Base-by-base conservation (phyloP, 768 basidiomycete genomes). In the Brasilioporus rufonigricans region DNA sequence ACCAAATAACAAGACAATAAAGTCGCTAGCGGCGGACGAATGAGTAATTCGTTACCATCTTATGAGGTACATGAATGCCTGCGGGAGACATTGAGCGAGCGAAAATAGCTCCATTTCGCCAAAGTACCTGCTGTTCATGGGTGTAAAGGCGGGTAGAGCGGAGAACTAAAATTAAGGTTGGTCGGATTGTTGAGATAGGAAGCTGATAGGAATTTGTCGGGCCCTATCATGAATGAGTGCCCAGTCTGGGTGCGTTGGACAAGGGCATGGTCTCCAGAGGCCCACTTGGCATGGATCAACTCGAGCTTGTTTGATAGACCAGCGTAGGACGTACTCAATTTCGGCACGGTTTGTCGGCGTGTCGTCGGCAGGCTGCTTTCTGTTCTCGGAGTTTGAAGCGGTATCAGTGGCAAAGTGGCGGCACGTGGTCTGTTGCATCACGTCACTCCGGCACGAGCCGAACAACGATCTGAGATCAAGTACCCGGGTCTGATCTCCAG, bases 41-140 rank as follows among this genome's bases (percentile, higher is more conserved):
- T 69, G 55, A 59, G 60, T 71, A 64, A 70, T 62, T 56, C 35
- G 69, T 67, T 60, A n/a, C 61, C 50, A 55, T 40, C 50, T 57
- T 44, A 35, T 48, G 60, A 62, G 55, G 57, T 60, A 58, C 60
- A 66, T 64, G 62, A 59, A 61, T 61, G 61, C 44, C 54, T 63
- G 40, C 33, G 48, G 45, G 52, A 44, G 18, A 10, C 31, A 39
- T 47, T 26, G 58, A 51, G 48, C 23, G 36, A 50, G 49, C 51
- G 51, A 56, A 63, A 52, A 61, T 57, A 13, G 29, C 13, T 64
- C 62, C 65, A 63, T 71, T 68, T 62, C 64, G 68, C 55, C 50
- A 60, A 58, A 13, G 38, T 47, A 35, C 31, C 46, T 62, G 32
- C 58, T 60, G 38, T 35, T 52, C 41, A 21, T 46, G 57, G 48